Evolutionary conservation across 2,329 filamentous ascomycete genomes (phyloP).

Genomic region (Aspergillus fumigatiaffinis): DNA sequence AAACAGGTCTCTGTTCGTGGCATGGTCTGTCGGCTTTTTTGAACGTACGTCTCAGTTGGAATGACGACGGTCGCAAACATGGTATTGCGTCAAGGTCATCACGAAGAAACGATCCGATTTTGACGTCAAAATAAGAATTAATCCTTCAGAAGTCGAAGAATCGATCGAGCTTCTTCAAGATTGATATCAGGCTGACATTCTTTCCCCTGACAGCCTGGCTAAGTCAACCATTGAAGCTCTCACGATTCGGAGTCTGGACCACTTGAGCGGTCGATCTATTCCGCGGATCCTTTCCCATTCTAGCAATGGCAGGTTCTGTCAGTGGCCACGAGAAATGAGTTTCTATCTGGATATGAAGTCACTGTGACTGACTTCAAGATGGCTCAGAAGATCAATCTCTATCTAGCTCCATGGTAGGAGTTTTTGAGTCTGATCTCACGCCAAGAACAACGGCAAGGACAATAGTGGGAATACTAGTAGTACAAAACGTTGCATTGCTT

Average conservation of each 20-base stretch:
- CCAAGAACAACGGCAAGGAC: too few species aligned
- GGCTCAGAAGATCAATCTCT: too few species aligned
- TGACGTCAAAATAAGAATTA: neutral
- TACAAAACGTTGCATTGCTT: too few species aligned
- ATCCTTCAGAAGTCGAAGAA: neutral
- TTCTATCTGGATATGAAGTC: too few species aligned
- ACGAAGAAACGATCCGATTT: neutral
- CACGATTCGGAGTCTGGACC: neutral
- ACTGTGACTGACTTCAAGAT: too few species aligned
- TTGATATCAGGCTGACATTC: neutral
- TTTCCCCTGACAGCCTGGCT: neutral
- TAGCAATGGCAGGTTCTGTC: constrained; percentile 2
- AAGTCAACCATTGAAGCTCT: neutral
- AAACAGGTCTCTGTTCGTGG: too few species aligned
- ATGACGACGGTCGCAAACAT: neutral
- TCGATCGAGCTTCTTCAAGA: neutral
- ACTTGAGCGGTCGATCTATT: neutral
- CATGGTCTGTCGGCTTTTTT: too few species aligned
- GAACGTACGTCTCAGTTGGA: too few species aligned
- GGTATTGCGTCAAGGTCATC: neutral
- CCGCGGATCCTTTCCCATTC: constrained; percentile 1
- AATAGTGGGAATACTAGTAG: too few species aligned
- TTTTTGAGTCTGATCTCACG: too few species aligned
- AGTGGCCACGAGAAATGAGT: neutral
- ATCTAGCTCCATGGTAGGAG: too few species aligned